Base-by-base conservation (phyloP, 176 grass and related monocot genomes). In the Puya raimondii region DNA sequence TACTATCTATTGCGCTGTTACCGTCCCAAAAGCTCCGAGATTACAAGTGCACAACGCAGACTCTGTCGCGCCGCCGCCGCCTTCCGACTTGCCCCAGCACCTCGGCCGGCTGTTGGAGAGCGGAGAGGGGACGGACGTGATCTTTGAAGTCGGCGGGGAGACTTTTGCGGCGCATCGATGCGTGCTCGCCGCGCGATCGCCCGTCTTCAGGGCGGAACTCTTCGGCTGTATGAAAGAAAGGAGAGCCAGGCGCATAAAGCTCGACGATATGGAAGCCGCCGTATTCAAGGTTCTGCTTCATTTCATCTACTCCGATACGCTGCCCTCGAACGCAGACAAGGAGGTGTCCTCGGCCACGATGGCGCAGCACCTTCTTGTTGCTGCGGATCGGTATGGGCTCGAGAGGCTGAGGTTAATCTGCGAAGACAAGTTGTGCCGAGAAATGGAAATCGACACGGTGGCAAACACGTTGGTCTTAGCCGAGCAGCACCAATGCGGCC, bases 341-440 rank as follows among this genome's bases (percentile, higher is more conserved):
- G 73, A 53, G 0, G n/a, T n/a, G n/a, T 61, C 9, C 2, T 51
- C 70, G 2, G 52, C 11, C 0, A 72, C 20, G 6, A 70, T 78
- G 72, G 57, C 73, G 8, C 83, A 77, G 22, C 66, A 81, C 17
- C 64, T 90, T 48, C 68, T 85, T 16, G 87, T 76, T 25, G 87
- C 87, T 1, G 86, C 86, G 11, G 87, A 89, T 70, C 70, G 61
- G 15, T 89, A 89, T 14, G 53, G 17, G 14, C 1, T 89, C 47
- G 63, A 79, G 2, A 75, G 87, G 26, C 64, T 89, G 2, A 85
- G 73, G 27, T 29, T 76, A 13, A 66, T 89, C 1, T 85, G 83
- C 48, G 68, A 85, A 72, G 79, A 69, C 9, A 74, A 74, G 70
- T 10, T 86, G 11, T 17, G 22, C 10, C 58, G 18, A 11, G 26